A percentile compares a stretch with the other conserved stretches of the same genome.
phyloP scores from a whole-genome alignment of 2,329 filamentous ascomycete species.

The Botrytis fragariae region DNA sequence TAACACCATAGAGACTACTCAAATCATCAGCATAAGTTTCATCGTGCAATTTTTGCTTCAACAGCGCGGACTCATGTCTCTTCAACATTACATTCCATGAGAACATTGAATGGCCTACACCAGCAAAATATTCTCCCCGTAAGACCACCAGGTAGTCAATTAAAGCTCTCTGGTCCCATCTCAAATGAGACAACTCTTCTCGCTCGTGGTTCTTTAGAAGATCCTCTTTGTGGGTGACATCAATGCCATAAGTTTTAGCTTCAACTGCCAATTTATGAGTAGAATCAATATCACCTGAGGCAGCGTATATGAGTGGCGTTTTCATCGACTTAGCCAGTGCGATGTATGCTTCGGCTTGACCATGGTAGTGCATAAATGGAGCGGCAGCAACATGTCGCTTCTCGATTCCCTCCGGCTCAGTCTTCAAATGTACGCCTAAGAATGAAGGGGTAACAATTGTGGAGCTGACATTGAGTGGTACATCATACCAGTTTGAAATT shows the following conservation, averaged over 20 bases:
- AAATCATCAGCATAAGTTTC: constrained; percentile 18
- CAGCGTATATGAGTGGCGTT: constrained; percentile 43
- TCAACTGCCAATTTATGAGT: constrained; percentile 41
- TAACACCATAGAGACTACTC: constrained; percentile 19
- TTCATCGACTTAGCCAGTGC: constrained; percentile 36
- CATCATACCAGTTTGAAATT: constrained; percentile 20
- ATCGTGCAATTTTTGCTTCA: constrained; percentile 15
- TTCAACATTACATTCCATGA: constrained; percentile 47
- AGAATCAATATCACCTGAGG: constrained; percentile 43
- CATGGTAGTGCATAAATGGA: constrained; percentile 36
- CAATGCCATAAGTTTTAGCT: constrained; percentile 40
- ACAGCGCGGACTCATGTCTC: constrained; percentile 26
- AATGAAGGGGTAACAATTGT: constrained; percentile 23
- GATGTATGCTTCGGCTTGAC: constrained; percentile 42
- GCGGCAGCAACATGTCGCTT: constrained; percentile 37
- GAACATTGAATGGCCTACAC: constrained; percentile 46
- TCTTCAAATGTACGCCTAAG: constrained; percentile 38
- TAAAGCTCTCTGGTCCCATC: constrained; percentile 49
- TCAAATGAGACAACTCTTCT: constrained; percentile 40
- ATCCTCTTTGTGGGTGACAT: constrained; percentile 45
- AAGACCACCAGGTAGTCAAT: constrained; percentile 51
- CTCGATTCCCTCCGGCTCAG: constrained; percentile 28
- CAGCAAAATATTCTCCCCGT: constrained; percentile 44
- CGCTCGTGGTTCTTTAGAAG: constrained; percentile 41
- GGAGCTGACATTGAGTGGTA: constrained; percentile 19